Conservation (phyloP, 306 rosid genomes). For the Corylus americana region DNA sequence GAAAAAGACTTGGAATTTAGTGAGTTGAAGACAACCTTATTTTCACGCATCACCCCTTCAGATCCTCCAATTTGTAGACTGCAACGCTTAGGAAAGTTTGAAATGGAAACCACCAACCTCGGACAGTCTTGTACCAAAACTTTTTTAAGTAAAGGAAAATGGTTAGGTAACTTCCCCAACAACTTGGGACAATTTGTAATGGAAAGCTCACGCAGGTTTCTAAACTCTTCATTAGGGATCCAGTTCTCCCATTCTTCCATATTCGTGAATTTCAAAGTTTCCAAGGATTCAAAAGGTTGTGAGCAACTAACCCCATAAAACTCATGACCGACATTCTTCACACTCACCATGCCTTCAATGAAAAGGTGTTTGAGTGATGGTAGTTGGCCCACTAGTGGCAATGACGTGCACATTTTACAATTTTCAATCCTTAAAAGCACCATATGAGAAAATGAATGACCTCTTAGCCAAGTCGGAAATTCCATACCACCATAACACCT, state of each 20-base stretch:
- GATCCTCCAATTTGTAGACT: neutral
- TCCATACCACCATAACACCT: neutral
- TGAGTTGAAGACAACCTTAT: neutral
- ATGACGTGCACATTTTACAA: neutral
- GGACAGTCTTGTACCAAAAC: neutral
- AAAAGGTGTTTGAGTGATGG: neutral
- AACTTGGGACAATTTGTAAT: neutral
- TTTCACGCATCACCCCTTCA: neutral
- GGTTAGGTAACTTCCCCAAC: neutral
- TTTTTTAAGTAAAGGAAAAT: neutral
- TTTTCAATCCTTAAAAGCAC: neutral
- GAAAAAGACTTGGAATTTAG: neutral
- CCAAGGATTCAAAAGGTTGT: neutral
- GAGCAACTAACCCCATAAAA: slow-evolving; percentile 3
- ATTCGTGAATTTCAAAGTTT: neutral
- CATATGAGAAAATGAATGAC: slow-evolving; percentile 1
- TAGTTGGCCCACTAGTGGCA: slow-evolving; percentile 11
- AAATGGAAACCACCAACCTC: neutral
- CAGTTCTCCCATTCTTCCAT: neutral
- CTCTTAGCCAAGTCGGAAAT: slow-evolving; percentile 14
- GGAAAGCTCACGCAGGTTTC: neutral
- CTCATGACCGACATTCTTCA: neutral
- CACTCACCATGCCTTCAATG: neutral
- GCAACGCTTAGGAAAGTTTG: neutral
- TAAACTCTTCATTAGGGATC: neutral